These are phyloP conservation scores for Clonostachys chloroleuca DNA, from an alignment of 2,329 filamentous ascomycete genomes.

Conservation along the genomic window DNA sequence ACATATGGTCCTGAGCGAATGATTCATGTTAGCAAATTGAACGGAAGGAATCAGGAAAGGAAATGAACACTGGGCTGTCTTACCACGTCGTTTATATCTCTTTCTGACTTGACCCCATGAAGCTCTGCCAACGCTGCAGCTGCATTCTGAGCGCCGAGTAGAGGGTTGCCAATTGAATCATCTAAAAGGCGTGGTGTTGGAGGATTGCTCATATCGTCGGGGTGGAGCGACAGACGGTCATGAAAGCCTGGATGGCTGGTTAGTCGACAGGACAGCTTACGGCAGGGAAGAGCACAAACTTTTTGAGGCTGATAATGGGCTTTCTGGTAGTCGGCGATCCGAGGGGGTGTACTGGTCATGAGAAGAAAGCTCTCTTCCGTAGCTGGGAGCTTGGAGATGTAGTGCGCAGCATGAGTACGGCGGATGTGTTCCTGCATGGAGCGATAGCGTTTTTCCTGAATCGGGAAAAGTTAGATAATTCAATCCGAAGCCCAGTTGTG, in stretches of 20 bases:
- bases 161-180: conserved; percentile 53
- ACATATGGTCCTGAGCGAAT: conserved; percentile 55
- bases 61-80: conserved; percentile 22
- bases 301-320: conserved; percentile 21
- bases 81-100: conserved; percentile 74
- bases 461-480: conserved; percentile 52
- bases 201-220: conserved; percentile 62
- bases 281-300: conserved; percentile 16
- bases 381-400: conserved; percentile 95
- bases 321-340: conserved; percentile 51
- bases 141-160: conserved; percentile 62
- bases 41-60: conserved; percentile 1
- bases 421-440: conserved; percentile 99
- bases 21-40: neutral
- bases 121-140: conserved; percentile 85
- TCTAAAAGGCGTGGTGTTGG: conserved; percentile 66
- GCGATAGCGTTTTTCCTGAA: conserved; percentile 87
- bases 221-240: conserved; percentile 61
- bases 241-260: conserved; percentile 38
- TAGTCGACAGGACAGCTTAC: conserved; percentile 10
- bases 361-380: conserved; percentile 96
- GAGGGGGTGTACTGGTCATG: conserved; percentile 89
- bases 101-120: conserved; percentile 68
- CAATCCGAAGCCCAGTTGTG: too few relatives aligned
- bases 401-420: conserved; percentile 92